Evolutionary conservation across 257 asterid genomes (phyloP).

Genomic region (Capsicum chinense): DNA sequence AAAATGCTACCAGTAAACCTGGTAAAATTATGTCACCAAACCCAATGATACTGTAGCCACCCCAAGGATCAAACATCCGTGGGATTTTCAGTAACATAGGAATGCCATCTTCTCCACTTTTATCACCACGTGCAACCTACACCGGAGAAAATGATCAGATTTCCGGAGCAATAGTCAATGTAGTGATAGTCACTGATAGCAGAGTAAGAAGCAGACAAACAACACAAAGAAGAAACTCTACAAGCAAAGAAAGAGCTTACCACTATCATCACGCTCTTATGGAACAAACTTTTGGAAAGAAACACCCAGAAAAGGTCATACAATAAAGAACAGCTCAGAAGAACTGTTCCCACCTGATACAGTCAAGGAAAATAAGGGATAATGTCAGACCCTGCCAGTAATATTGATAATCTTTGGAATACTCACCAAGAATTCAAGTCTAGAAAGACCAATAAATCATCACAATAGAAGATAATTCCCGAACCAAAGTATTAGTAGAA

Average conservation of each 20-base stretch:
- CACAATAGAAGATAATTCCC: conserved; percentile 5
- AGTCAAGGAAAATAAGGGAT: conserved; percentile 31
- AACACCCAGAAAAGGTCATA: conserved; percentile 98
- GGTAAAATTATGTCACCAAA: conserved; percentile 93
- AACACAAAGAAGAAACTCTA: background rate
- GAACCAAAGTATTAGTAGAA: background rate
- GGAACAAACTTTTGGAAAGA: conserved; percentile 83
- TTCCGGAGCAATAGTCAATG: background rate
- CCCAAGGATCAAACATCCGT: conserved; percentile 97
- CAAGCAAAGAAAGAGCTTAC: conserved; percentile 47
- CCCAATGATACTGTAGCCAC: conserved; percentile 90
- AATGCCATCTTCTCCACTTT: conserved; percentile 95
- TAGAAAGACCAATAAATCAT: conserved; percentile 20
- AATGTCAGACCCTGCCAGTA: conserved; percentile 7
- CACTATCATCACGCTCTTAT: conserved; percentile 98
- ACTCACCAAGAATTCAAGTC: conserved; percentile 21
- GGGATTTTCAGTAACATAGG: conserved; percentile 95
- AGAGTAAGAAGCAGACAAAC: background rate
- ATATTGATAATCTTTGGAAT: conserved; percentile 13
- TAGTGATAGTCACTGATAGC: background rate
- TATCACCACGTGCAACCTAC: conserved; percentile 95
- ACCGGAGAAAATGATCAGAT: conserved; percentile 28
- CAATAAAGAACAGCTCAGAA: conserved; percentile 85
- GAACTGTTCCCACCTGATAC: conserved; percentile 93
- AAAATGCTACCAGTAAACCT: conserved; percentile 77